Base-by-base conservation (phyloP, 148 eudicot genomes). In the Dysphania ambrosioides region DNA sequence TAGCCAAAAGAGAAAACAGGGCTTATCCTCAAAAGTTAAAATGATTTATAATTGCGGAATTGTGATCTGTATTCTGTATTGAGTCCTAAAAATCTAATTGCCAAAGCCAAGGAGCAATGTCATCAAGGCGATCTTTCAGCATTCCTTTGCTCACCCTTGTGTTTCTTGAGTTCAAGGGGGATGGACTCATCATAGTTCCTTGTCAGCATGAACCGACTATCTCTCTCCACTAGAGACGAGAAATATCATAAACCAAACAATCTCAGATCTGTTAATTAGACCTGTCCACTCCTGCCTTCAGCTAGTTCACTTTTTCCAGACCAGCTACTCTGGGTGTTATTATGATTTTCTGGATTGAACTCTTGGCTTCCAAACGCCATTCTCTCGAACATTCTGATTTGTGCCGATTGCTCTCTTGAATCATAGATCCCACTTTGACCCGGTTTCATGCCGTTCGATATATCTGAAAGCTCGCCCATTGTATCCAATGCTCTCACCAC, bases 301-400 rank as follows among this genome's bases (percentile, higher is more conserved):
- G 53, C 64, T 32, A 70, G 62, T 61, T 70, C 64, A 60, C 82
- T 80, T 70, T 76, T 80, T 23, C 79, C 82, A 44, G 66, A 78
- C 90, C 87, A 85, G 80, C 89, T 87, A 38, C 73, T 78, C 74
- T 86, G 90, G 65, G 86, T 82, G 71, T 82, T 77, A 76, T 81
- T 75, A 47, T 70, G 75, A 64, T 80, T 78, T 1, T 88, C 92
- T 5, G 93, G 79, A 76, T 90, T 92, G 73, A 83, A 83, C 32
- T 95, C 97, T 80, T 92, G 92, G 87, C 93, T 92, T 73, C 91
- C 96, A 71, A 92, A 95, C 3, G 97, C 96, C 98, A 92, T 88
- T 79, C 93, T 85, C 69, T 83, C 96, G 76, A 95, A 92, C 86
- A 86, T 78, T 87, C 87, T 86, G 75, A 95, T 95, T 78, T 95